Percentiles rank a stretch among this genome's conserved stretches.
Conservation (phyloP, 2,329 filamentous ascomycete species). For the Paraphoma chrysanthemicola region DNA sequence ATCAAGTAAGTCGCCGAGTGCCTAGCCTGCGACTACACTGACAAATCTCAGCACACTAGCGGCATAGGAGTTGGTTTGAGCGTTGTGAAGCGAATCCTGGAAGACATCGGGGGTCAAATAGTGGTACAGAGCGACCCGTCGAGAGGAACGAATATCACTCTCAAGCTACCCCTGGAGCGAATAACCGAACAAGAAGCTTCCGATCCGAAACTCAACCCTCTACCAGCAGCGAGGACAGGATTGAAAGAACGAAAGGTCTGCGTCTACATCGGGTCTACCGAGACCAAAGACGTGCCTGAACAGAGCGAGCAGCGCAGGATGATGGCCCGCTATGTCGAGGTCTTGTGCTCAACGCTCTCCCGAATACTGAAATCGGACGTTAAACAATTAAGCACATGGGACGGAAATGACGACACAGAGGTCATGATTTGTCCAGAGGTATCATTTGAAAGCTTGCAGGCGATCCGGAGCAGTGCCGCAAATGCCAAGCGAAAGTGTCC, state of each 20-base stretch:
- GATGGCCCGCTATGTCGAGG: constrained; percentile 16
- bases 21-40: too few relatives aligned
- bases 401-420: constrained; percentile 18
- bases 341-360: constrained; percentile 19
- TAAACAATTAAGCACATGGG: constrained; percentile 17
- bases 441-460: constrained; percentile 27
- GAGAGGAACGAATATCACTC: constrained; percentile 10
- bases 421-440: constrained; percentile 36
- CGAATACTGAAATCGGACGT: constrained; percentile 24
- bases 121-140: constrained; percentile 14
- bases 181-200: not conserved
- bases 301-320: not conserved
- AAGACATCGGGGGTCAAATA: constrained; percentile 25
- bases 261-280: constrained; percentile 11
- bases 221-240: constrained; percentile 6
- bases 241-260: constrained; percentile 22
- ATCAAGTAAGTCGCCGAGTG: constrained; percentile 8
- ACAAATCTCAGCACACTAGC: constrained; percentile 8
- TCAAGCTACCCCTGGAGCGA: constrained; percentile 8
- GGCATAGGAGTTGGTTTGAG: constrained; percentile 31
- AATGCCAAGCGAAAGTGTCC: constrained; percentile 16
- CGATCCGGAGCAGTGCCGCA: constrained; percentile 14
- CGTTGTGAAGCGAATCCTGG: constrained; percentile 28
- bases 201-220: constrained; percentile 1
- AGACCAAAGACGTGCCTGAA: not conserved